phyloP scores from a whole-genome alignment of 306 rosid genomes.

The Macrotyloma uniflorum region DNA sequence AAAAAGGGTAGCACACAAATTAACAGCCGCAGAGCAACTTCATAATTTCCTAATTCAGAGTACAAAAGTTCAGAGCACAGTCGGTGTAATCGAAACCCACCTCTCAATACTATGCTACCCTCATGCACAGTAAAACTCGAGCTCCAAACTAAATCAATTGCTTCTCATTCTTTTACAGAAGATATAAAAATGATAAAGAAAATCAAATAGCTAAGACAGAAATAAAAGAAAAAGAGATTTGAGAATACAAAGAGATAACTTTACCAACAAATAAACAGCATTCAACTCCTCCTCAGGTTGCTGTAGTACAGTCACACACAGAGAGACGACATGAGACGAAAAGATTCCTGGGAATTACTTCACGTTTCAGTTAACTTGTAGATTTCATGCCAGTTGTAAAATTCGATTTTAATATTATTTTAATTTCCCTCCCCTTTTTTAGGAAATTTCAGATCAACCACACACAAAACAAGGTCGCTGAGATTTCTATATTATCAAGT shows the following conservation, averaged over 20 bases:
- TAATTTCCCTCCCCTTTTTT: not conserved
- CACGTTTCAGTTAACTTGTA: not conserved
- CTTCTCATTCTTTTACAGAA: not conserved
- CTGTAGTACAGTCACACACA: not conserved
- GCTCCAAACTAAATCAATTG: slow-evolving; percentile 17
- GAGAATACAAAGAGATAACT: slow-evolving; percentile 2
- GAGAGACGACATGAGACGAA: not conserved
- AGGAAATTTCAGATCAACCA: not conserved
- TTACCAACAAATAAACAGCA: slow-evolving; percentile 15
- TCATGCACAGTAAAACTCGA: slow-evolving; percentile 9
- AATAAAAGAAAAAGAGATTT: not conserved
- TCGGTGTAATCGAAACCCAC: not conserved
- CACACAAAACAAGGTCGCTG: slow-evolving; percentile 14
- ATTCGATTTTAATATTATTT: not conserved
- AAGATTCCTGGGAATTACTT: slow-evolving; percentile 18
- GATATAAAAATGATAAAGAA: slow-evolving; percentile 6
- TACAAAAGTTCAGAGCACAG: slow-evolving; percentile 7
- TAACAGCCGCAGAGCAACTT: not conserved
- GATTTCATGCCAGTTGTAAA: slow-evolving; percentile 19
- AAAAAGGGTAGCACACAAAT: not conserved
- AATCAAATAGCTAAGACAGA: not conserved
- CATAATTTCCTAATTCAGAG: not conserved
- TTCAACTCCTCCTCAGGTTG: not conserved
- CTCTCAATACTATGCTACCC: slow-evolving; percentile 13
- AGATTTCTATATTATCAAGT: not conserved